A percentile compares a stretch with the other conserved stretches of the same genome.
Conservation (phyloP, 192 early-diverging fungal genomes). For the Dissophora ornata region DNA sequence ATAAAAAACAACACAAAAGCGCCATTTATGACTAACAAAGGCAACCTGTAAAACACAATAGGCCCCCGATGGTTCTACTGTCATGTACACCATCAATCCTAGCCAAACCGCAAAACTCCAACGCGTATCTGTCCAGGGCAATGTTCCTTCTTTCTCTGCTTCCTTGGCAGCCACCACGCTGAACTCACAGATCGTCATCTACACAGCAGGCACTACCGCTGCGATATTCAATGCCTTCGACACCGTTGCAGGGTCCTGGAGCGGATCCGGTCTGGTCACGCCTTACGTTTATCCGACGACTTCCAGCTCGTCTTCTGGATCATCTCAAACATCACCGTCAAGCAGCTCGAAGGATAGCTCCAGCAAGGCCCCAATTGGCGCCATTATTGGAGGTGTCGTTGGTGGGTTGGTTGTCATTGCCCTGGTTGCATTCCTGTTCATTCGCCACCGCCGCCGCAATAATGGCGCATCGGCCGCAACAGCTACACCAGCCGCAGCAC, state of each 20-base stretch:
- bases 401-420: slow-evolving; percentile 38
- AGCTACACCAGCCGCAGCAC: too few relatives aligned
- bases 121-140: slow-evolving; percentile 20
- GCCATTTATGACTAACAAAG: too few relatives aligned
- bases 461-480: background rate
- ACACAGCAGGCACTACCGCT: background rate
- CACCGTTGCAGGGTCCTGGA: slow-evolving; percentile 23
- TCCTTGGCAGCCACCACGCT: slow-evolving; percentile 14
- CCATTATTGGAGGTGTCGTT: slow-evolving; percentile 41
- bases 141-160: slow-evolving; percentile 29
- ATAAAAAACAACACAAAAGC: too few relatives aligned
- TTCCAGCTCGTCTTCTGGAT: background rate
- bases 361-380: slow-evolving; percentile 18
- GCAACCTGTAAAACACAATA: background rate
- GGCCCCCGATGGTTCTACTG: slow-evolving; percentile 28
- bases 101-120: slow-evolving; percentile 1
- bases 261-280: slow-evolving; percentile 30
- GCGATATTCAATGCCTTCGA: slow-evolving; percentile 29
- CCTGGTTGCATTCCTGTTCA: slow-evolving; percentile 19
- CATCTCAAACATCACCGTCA: background rate
- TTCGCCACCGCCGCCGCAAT: slow-evolving; percentile 38
- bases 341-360: background rate
- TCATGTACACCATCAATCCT: slow-evolving; percentile 26
- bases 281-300: too few relatives aligned
- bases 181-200: slow-evolving; percentile 21